Evolutionary conservation across 768 basidiomycete genomes (phyloP), one percentile per base, ranked within the genome.

Genomic region (Suillus placidus): DNA sequence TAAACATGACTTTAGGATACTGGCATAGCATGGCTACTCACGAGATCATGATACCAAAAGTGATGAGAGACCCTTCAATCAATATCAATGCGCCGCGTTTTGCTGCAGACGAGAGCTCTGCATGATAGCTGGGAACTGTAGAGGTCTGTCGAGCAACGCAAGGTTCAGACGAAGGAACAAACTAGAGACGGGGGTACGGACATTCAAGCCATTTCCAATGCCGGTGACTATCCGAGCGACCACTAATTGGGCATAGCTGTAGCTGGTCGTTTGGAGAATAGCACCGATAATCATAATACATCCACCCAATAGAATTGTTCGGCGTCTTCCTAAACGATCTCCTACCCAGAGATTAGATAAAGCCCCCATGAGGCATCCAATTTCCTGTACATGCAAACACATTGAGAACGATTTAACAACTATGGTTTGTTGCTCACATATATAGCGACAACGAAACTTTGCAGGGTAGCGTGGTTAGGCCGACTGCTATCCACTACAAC

Each of bases 291-390:
- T 82, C 85, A 88, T 88, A 61, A 89, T 80, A 30, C 83, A 70
- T 10, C 84, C 84, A 26, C 89, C 89, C 13, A 87, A 64, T 45
- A 82, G 75, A 34, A 90, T 90, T 2, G 87, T 86, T 58, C 79
- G 80, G 42, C 85, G 81, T 61, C 89, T 81, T 5, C 89, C 89
- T 3, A 89, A 77, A 57, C 74, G 74, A 75, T 91, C 89, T 8
- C 88, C 80, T 30, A 89, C 72, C 84, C 85, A 81, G 3, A 90
- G 75, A 63, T 88, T 90, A 1, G 85, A 85, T 49, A 91, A 71
- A 5, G 88, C 87, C 7, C 89, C 89, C 20, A 83, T 71, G 57
- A 91, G 78, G 69, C 88, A 90, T 7, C 89, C 88, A 30, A 89
- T 79, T 79, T 89, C 87, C 85, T 89, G 69, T 35, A 52, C n/a